Conservation (phyloP, 805 yeast genomes). For the Cyberlindnera japonica region DNA sequence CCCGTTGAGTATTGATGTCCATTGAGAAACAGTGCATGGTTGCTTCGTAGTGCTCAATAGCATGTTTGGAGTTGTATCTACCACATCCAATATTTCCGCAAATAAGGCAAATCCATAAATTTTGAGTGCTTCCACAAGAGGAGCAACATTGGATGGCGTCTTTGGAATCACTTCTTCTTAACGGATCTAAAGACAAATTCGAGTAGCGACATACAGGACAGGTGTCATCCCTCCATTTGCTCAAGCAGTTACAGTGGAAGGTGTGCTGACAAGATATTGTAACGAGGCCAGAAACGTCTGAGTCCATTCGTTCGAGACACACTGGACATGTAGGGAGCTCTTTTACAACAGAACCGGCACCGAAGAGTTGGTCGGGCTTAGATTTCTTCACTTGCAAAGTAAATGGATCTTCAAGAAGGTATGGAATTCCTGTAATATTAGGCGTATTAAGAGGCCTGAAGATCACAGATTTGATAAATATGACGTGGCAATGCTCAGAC, state of each 20-base stretch:
- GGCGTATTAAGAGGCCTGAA: conserved; percentile 24
- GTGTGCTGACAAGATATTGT: conserved; percentile 94
- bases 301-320: conserved; percentile 84
- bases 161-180: conserved; percentile 19
- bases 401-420: conserved; percentile 69
- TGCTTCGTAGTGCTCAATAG: conserved; percentile 70
- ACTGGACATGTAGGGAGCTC: conserved; percentile 94
- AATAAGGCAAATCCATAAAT: conserved; percentile 83
- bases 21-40: conserved; percentile 88
- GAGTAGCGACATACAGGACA: conserved; percentile 91
- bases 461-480: conserved; percentile 49
- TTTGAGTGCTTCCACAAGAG: conserved; percentile 54
- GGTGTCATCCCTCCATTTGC: conserved; percentile 85
- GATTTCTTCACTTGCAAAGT: conserved; percentile 34
- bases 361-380: not conserved
- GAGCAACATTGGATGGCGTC: conserved; percentile 31
- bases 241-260: conserved; percentile 82
- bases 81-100: conserved; percentile 95
- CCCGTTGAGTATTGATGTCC: conserved; percentile 81
- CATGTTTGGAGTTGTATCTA: conserved; percentile 80
- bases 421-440: conserved; percentile 49
- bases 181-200: conserved; percentile 31
- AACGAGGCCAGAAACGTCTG: conserved; percentile 71
- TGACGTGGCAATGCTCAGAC: conserved; percentile 78
- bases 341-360: conserved; percentile 28